These are phyloP conservation scores for Zizania palustris DNA, from an alignment of 202 grass and related monocot genomes.

Conservation along the genomic window DNA sequence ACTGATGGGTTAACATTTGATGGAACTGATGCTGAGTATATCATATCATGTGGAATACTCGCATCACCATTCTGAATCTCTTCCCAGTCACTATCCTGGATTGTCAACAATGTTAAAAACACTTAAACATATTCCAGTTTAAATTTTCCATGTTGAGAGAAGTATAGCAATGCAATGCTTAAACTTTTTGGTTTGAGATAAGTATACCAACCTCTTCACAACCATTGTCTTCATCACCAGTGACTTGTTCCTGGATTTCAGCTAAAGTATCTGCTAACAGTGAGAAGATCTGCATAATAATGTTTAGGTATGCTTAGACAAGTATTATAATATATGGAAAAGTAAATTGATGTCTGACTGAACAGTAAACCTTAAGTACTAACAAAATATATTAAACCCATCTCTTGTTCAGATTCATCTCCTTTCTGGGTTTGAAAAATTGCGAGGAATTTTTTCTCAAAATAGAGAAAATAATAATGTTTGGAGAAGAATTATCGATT, in stretches of 20 bases:
- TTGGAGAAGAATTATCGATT: constrained; percentile 24
- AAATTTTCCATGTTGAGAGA: neutral
- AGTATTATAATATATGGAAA: neutral
- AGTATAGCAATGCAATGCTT: neutral
- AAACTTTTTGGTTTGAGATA: neutral
- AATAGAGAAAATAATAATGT: neutral
- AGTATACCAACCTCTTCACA: constrained; percentile 56
- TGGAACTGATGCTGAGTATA: constrained; percentile 66
- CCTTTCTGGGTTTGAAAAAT: constrained; percentile 7
- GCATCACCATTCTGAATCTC: constrained; percentile 62
- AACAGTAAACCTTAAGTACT: constrained; percentile 18
- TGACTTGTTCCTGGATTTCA: constrained; percentile 79
- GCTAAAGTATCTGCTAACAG: constrained; percentile 76
- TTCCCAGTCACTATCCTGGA: constrained; percentile 87
- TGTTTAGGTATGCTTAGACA: constrained; percentile 20
- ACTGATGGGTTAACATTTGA: constrained; percentile 64
- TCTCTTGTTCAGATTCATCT: constrained; percentile 20
- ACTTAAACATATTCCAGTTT: neutral
- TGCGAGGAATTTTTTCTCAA: neutral
- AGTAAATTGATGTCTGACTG: neutral
- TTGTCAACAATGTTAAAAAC: constrained; percentile 29
- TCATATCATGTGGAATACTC: constrained; percentile 52
- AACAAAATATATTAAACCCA: neutral
- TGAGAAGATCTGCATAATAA: constrained; percentile 80
- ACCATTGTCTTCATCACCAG: constrained; percentile 56